Evolutionary conservation across 305 asterid genomes (phyloP).

Genomic region (Plantago rigida): DNA sequence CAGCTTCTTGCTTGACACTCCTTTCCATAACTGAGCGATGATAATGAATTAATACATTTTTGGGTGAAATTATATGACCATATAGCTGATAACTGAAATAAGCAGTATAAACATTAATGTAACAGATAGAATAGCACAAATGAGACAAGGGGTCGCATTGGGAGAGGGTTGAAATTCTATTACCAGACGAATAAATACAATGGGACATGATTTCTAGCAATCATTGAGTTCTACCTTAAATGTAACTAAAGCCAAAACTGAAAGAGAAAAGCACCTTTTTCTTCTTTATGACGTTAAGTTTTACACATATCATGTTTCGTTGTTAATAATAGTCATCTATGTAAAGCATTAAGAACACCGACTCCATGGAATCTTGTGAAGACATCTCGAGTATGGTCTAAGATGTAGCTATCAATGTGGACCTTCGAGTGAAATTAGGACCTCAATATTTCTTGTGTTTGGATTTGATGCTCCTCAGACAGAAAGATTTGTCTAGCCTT

Average conservation of each 20-base stretch:
- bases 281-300: background rate
- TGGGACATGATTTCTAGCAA: background rate
- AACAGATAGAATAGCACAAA: background rate
- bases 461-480: too few species aligned
- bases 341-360: background rate
- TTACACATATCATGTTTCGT: background rate
- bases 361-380: conserved; percentile 13
- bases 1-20: conserved; percentile 33
- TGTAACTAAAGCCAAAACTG: background rate
- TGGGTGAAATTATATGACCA: conserved; percentile 16
- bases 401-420: conserved; percentile 4
- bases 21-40: conserved; percentile 40
- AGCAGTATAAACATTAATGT: background rate
- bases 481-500: too few species aligned
- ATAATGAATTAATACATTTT: conserved; percentile 23
- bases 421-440: conserved; percentile 7
- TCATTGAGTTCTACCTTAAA: background rate
- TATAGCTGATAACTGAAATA: background rate
- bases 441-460: background rate
- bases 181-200: background rate
- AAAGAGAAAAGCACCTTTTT: background rate
- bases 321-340: background rate
- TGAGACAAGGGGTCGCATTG: conserved; percentile 1
- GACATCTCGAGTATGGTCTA: background rate
- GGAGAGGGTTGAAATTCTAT: background rate